Percentiles rank a stretch among this genome's conserved stretches.
Conservation (phyloP, 805 yeast genomes). For the Cyberlindnera mycetangii region DNA sequence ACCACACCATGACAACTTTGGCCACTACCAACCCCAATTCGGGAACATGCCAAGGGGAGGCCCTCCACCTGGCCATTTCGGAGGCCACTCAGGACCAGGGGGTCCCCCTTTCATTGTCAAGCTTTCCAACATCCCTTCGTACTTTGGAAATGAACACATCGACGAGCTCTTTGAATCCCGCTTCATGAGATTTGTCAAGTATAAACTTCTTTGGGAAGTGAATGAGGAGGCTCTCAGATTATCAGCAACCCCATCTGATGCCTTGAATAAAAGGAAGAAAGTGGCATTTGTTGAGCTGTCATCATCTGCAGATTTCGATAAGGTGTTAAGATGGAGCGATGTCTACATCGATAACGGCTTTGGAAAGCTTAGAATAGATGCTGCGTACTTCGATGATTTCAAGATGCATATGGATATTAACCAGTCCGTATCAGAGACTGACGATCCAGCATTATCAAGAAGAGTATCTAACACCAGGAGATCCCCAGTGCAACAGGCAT, state of each 20-base stretch:
- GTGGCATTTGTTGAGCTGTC: constrained; percentile 62
- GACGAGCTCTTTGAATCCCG: constrained; percentile 62
- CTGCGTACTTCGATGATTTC: constrained; percentile 27
- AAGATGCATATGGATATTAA: constrained; percentile 23
- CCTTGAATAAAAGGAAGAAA: constrained; percentile 39
- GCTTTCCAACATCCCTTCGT: constrained; percentile 56
- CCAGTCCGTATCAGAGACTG: constrained; percentile 19
- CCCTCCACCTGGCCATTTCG: constrained; percentile 1
- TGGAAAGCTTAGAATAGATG: constrained; percentile 31
- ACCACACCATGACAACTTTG: constrained; percentile 10
- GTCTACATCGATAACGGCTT: constrained; percentile 41
- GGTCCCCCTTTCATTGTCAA: constrained; percentile 65
- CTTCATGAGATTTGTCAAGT: constrained; percentile 53
- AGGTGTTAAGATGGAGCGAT: constrained; percentile 63
- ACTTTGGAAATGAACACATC: constrained; percentile 47
- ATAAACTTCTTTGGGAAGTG: constrained; percentile 62
- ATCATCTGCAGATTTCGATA: constrained; percentile 49
- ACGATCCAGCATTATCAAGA: constrained; percentile 25
- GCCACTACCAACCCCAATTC: background rate
- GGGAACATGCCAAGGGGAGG: constrained; percentile 6
- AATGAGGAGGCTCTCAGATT: constrained; percentile 33
- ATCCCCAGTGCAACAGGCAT: constrained; percentile 1
- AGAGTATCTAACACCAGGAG: constrained; percentile 1
- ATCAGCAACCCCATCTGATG: constrained; percentile 15
- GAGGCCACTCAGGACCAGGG: background rate